phyloP scores from a whole-genome alignment of 2,329 filamentous ascomycete species.

The Stagonosporopsis tanaceti region DNA sequence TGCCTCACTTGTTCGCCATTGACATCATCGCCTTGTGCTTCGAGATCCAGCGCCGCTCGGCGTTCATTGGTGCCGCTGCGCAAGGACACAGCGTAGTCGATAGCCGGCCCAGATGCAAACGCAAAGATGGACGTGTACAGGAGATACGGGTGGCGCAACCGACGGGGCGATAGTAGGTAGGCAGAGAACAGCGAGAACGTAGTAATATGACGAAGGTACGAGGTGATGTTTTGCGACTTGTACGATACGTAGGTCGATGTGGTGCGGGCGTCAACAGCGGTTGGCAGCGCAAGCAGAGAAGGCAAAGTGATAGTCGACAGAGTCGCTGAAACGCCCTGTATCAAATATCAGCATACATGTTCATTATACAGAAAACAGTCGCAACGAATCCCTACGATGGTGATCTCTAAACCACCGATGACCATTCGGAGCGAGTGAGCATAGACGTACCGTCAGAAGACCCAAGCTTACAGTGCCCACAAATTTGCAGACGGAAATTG shows the following conservation, averaged over 20 bases:
- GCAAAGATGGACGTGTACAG: slow-evolving; percentile 81
- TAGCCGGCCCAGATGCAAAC: slow-evolving; percentile 53
- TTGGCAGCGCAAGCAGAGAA: slow-evolving; percentile 80
- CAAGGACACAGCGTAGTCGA: slow-evolving; percentile 47
- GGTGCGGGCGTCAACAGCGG: slow-evolving; percentile 73
- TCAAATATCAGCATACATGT: slow-evolving; percentile 7
- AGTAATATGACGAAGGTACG: slow-evolving; percentile 73
- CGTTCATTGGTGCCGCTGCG: slow-evolving; percentile 33
- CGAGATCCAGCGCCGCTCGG: slow-evolving; percentile 36
- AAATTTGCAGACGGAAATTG: slow-evolving; percentile 85
- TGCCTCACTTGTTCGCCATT: slow-evolving; percentile 61
- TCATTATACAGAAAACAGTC: not conserved
- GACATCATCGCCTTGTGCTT: slow-evolving; percentile 52
- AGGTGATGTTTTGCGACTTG: slow-evolving; percentile 60
- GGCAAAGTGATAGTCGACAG: slow-evolving; percentile 81
- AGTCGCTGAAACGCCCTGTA: slow-evolving; percentile 86
- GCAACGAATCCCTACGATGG: not conserved
- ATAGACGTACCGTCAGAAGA: slow-evolving; percentile 77
- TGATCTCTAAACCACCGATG: not conserved
- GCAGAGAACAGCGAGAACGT: slow-evolving; percentile 77
- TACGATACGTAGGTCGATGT: slow-evolving; percentile 66
- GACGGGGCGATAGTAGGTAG: slow-evolving; percentile 76
- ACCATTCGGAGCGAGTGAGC: slow-evolving; percentile 16
- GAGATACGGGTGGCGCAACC: slow-evolving; percentile 85
- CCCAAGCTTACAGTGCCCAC: slow-evolving; percentile 90